Base-by-base conservation (phyloP, 192 early-diverging fungal genomes). In the Coemansia sp. region DNA sequence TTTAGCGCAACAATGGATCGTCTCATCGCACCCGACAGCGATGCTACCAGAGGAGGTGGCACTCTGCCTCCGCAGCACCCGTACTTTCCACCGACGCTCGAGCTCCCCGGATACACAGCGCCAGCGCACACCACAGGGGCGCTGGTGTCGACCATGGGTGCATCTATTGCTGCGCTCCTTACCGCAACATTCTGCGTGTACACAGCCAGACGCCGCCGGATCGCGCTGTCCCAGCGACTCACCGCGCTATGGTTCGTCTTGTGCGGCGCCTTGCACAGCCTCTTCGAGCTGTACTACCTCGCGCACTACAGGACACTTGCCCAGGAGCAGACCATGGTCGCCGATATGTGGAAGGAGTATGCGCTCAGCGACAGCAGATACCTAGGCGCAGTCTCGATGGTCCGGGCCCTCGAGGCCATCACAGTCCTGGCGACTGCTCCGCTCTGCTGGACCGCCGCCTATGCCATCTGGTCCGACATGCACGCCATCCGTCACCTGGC, bases 271-370 rank as follows among this genome's bases (percentile, higher is more conserved):
- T 75, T 89, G 66, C 90, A 91, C 78, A 58, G 73, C 58, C 56
- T 82, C 9, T 75, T 89, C 23, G 90, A 91, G 67, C 85, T 87
- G 17, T 89, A 88, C 82, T 89, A 85, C 65, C 77, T 87, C 20
- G 71, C 63, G 43, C 77, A 85, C 63, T 69, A 82, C 61, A 36
- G 42, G 19, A 66, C 65, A 0, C 78, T 89, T 56, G 79, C 82
- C 13, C 74, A 67, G 4, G 61, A 74, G 49, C 66, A 61, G 15
- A 62, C 67, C 42, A 53, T 87, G 49, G 45, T 87, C n/a, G 76
- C 82, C 15, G 75, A 83, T 17, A 50, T 89, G 61, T 89, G 88
- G 88, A 91, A 91, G 74, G 90, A 91, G 75, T 91, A 91, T 63
- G 88, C 87, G 10, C 70, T 79, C 65, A 84, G 82, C 66, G 90